Evolutionary conservation across 257 asterid species (phyloP), one percentile per base, ranked within the genome.

Genomic region (Pogostemon cablin): DNA sequence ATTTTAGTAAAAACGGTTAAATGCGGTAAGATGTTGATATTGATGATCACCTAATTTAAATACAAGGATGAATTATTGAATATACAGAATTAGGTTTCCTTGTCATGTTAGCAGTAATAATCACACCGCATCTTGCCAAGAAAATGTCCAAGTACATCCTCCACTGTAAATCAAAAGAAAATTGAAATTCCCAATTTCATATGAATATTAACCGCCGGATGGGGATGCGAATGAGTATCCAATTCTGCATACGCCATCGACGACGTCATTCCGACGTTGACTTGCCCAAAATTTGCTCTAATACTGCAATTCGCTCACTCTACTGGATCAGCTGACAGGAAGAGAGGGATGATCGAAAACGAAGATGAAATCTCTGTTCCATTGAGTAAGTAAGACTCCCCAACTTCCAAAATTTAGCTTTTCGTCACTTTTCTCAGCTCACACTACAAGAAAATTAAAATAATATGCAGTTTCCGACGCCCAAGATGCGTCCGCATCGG

Each of bases 401-500:
- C 70, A 4, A 25, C 35, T 47, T 32, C 32, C 32, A 25, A 9
- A 43, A 50, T 62, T 78, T 11, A 41, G 39, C 32, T 74, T 64
- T 25, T 63, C 39, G 17, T 54, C 15, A 5, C 40, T 53, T 15
- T 9, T 4, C 10, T 2, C 35, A 37, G 9, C 20, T 62, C 62
- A 38, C 49, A 5, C 32, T n/a, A 25, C 41, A 41, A 10, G 0
- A 15, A 25, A 25, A 25, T 25, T 35, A 20, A 5, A 5, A 53
- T 40, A 63, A 59, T 75, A 63, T 75, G 82, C 84, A 87, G 93
- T 84, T 68, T 72, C 32, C 60, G 71, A 53, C 35, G 5, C 15
- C 69, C 63, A 61, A 11, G 54, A 69, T 74, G 87, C 72, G 60
- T 69, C 85, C 67, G 25, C 54, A 37, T 71, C 80, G 39, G 50